Evolutionary conservation across 306 rosid genomes (phyloP), one percentile per base, ranked within the genome.

Genomic region (Albizia julibrissin): DNA sequence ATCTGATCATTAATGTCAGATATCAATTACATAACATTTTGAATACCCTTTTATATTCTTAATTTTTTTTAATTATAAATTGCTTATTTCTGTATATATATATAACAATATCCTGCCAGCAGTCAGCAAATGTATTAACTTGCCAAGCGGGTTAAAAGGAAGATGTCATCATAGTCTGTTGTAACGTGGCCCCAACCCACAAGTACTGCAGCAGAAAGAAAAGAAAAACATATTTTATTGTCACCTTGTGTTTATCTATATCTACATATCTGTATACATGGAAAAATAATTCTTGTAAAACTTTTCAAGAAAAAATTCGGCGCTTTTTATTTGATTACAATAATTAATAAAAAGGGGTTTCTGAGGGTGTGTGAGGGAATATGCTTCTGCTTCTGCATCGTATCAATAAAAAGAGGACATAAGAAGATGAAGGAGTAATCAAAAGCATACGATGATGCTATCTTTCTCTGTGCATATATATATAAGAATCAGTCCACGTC

Each of bases 131-230:
- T 18, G 24, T 34, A 16, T 67, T 16, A 3, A 33, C 9, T 42
- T 29, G 42, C 44, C 44, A 67, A 31, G 72, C 72, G 11, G 26
- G 18, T 67, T 67, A 67, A 33, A 33, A 0, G 44, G 44, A 59
- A 59, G 34, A 47, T 76, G 46, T 39, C 64, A 40, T 10, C 26
- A 22, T 13, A 76, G 68, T 59, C 33, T 0, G 67, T 1, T 59
- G 34, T 58, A 62, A 69, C 54, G 40, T 31, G 86, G 64, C 76
- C 86, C 39, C 69, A 71, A 77, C 79, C 77, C 21, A 37, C 49
- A 22, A 46, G 4, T 46, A 37, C 74, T 62, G 61, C 72, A 46
- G 54, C 72, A 71, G 26, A 10, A 58, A 58, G 18, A 21, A 72
- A 33, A 4, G 39, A 5, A 62, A 43, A 33, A 16, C 43, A 11